These are phyloP conservation scores for Scheffersomyces spartinae DNA, from an alignment of 805 yeast species.

Conservation along the genomic window DNA sequence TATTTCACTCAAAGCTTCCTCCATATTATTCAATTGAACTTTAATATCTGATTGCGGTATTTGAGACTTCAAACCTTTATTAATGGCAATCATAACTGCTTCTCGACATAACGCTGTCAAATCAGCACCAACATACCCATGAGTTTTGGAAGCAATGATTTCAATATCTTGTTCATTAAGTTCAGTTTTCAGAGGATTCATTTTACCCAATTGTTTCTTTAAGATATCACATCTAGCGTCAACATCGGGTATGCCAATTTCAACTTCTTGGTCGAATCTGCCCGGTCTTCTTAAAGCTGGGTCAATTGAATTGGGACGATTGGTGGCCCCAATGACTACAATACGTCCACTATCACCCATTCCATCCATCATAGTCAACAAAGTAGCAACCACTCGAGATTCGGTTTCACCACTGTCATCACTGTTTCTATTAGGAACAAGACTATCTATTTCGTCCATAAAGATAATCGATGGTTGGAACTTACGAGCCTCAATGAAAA, in stretches of 20 bases:
- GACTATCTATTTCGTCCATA: conserved; percentile 88
- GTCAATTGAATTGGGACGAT: conserved; percentile 58
- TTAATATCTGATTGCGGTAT: conserved; percentile 25
- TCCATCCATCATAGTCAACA: conserved; percentile 74
- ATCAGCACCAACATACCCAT: conserved; percentile 98
- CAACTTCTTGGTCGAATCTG: conserved; percentile 80
- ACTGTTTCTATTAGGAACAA: conserved; percentile 73
- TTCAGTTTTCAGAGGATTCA: conserved; percentile 33
- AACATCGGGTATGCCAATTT: conserved; percentile 84
- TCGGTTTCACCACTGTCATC: conserved; percentile 91
- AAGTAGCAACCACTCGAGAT: conserved; percentile 79
- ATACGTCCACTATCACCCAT: conserved; percentile 54
- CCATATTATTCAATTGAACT: conserved; percentile 48
- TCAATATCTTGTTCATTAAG: conserved; percentile 45
- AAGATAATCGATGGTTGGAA: conserved; percentile 84
- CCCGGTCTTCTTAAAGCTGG: conserved; percentile 78
- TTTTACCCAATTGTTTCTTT: conserved; percentile 42
- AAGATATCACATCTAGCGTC: conserved; percentile 70
- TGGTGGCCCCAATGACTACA: conserved; percentile 67
- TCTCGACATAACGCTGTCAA: conserved; percentile 80
- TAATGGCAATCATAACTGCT: conserved; percentile 74
- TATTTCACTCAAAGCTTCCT: conserved; percentile 61
- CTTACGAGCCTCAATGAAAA: conserved; percentile 73
- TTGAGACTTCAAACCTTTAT: conserved; percentile 35
- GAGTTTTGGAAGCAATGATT: conserved; percentile 66